These are phyloP conservation scores for Galeopsis tetrahit DNA, from an alignment of 257 asterid species.

Conservation along the genomic window DNA sequence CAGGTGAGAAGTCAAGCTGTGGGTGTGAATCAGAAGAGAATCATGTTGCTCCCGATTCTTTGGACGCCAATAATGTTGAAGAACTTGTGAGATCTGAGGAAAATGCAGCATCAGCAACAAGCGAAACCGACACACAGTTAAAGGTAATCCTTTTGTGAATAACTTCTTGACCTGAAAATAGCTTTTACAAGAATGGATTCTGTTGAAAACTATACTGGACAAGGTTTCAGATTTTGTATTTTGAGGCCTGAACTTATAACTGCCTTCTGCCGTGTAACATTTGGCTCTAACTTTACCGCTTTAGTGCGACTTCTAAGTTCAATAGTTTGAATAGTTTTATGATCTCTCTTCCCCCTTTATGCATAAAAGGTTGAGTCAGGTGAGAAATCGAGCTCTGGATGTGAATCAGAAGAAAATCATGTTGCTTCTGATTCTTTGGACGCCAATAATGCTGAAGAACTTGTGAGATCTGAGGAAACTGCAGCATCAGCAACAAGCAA, in stretches of 20 bases:
- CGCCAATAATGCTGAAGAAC: conserved; percentile 43
- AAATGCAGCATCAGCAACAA: conserved; percentile 39
- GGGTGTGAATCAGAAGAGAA: conserved; percentile 46
- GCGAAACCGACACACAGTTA: conserved; percentile 36
- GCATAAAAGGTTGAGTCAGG: conserved; percentile 62
- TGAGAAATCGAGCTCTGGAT: conserved; percentile 54
- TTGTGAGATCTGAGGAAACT: conserved; percentile 35
- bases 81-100: conserved; percentile 39
- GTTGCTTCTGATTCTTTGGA: conserved; percentile 50
- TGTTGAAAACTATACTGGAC: conserved; percentile 69
- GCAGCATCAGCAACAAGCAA: conserved; percentile 37
- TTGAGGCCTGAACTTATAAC: conserved; percentile 88
- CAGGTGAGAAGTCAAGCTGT: conserved; percentile 57
- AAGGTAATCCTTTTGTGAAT: conserved; percentile 30
- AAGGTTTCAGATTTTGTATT: conserved; percentile 86
- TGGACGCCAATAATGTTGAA: conserved; percentile 40
- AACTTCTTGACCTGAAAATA: conserved; percentile 24
- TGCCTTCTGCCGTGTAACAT: conserved; percentile 77
- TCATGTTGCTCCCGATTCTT: conserved; percentile 50
- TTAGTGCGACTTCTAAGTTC: conserved; percentile 3
- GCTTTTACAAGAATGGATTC: conserved; percentile 17
- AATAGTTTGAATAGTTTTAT: conserved; percentile 21
- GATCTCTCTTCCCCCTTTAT: conserved; percentile 21
- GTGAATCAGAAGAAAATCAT: conserved; percentile 44
- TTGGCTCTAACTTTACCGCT: not conserved